Conservation (phyloP, 805 yeast genomes). For the Vanderwaltozyma tropicalis region DNA sequence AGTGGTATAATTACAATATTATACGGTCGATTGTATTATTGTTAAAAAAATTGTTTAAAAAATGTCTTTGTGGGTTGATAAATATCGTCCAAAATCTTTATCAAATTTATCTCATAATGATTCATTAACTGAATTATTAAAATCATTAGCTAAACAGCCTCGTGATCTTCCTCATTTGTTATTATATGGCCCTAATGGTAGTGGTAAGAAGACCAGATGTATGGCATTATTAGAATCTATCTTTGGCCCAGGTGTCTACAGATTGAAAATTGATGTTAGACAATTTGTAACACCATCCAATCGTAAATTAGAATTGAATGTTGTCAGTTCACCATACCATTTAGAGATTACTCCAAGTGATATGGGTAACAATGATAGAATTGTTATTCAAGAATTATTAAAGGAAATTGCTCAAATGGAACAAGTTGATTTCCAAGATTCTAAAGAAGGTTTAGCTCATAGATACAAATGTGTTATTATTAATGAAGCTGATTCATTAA, state of each 20-base stretch:
- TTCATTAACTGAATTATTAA: slow-evolving; percentile 51
- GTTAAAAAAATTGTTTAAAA: background rate
- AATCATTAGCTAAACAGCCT: slow-evolving; percentile 32
- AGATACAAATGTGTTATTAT: slow-evolving; percentile 74
- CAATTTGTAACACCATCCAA: slow-evolving; percentile 65
- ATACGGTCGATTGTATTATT: background rate
- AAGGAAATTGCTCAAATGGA: slow-evolving; percentile 94
- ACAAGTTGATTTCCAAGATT: slow-evolving; percentile 69
- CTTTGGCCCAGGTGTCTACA: slow-evolving; percentile 75
- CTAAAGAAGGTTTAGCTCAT: slow-evolving; percentile 34
- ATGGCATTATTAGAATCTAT: slow-evolving; percentile 68
- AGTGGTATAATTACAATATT: background rate
- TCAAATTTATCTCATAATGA: slow-evolving; percentile 56
- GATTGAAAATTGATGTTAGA: slow-evolving; percentile 81
- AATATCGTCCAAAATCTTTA: slow-evolving; percentile 69
- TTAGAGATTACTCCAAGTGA: slow-evolving; percentile 94
- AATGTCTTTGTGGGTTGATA: slow-evolving; percentile 98
- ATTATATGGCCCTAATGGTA: slow-evolving; percentile 92
- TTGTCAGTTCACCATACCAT: slow-evolving; percentile 85
- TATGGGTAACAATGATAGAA: slow-evolving; percentile 90
- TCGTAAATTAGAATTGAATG: slow-evolving; percentile 79
- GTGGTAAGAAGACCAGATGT: slow-evolving; percentile 93
- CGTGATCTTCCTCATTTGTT: slow-evolving; percentile 84
- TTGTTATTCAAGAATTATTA: slow-evolving; percentile 86
- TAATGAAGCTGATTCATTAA: slow-evolving; percentile 82